Evolutionary conservation across 768 basidiomycete species (phyloP), one percentile per base, ranked within the genome.

Genomic region (Cyathus striatus): DNA sequence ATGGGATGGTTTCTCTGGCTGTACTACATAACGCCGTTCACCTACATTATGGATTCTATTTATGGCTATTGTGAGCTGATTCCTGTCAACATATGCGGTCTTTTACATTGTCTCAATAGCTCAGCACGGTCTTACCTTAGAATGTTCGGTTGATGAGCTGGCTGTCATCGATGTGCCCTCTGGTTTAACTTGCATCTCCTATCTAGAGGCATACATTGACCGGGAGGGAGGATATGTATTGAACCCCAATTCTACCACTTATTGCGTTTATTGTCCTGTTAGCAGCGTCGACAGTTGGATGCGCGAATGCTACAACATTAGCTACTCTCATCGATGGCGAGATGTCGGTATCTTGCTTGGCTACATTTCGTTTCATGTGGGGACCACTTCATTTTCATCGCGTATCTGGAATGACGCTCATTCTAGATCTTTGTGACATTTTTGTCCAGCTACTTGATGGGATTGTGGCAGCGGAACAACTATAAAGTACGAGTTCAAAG

Each of bases 1-100:
- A 73, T 86, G 2, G 76, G 76, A 9, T 83, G 81, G 77, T 87
- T 84, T 84, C 55, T 60, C 40, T 86, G 83, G 83, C 82, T 85
- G 82, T 86, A 79, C 44, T 64, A 60, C 37, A 40, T 76, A 4
- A 75, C 76, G 1, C 76, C 76, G 0, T 73, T 61, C 47, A 74
- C 72, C 2, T 79, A 80, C 44, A 55, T 81, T 24, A 68, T 77
- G 27, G 73, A 72, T 40, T 79, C 66, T 14, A 50, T 78, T 16
- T 49, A 76, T 16, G 70, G 70, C 2, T 70, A 73, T 68, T 72
- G 74, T 71, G 23, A 20, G 52, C 25, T 48, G 50, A 22, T 34
- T 22, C 42, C 49, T 68, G 69, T 54, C 39, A 59, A 1, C 18
- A 41, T 0, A 41, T 17, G 26, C 70, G 70, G 49, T 53, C 64